Evolutionary conservation across 1,284 basidiomycete genomes (phyloP), one percentile per base, ranked within the genome.

Genomic region (Marasmius oreades): DNA sequence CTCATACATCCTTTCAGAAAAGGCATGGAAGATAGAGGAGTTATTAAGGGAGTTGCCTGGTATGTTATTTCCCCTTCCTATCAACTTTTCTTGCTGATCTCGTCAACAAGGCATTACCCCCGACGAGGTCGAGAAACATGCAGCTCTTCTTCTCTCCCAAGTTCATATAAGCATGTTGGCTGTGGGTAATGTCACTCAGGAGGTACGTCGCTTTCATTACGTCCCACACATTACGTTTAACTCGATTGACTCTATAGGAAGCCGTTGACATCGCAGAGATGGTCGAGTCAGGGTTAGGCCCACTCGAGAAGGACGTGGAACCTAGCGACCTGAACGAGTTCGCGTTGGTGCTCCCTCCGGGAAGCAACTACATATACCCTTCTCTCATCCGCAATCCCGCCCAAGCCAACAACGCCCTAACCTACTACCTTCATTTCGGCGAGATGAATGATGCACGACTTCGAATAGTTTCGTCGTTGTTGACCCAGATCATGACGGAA

Each of bases 371-470:
- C 64, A 77, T 89, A 52, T 92, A 86, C 81, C 76, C 82, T 14
- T 68, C 82, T 10, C 75, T 80, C 0, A 86, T 97, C n/a, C 84
- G 85, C 14, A 98, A 99, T 70, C 79, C 85, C 3, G 86, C 92
- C 63, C 92, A 99, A 72, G 77, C 88, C 52, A 99, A 99, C 75
- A 92, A 88, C 16, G 82, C 88, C 18, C 69, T 96, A 60, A 85
- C 86, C 2, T 95, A 95, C 72, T 92, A 86, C 67, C 70, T 88
- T 54, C 85, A 93, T 67, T 78, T 90, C 56, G 92, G 94, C 50
- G 77, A 80, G 26, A 68, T 81, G 39, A 73, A 71, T 2, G 78
- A 90, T 62, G 74, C 79, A 33, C 79, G 71, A n/a, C 70, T 77
- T 12, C 81, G 87, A 20, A 84, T 88, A 26, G 75, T 76, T 1